phyloP scores from a whole-genome alignment of 805 yeast species.

The Kodamaea kakaduensis region DNA sequence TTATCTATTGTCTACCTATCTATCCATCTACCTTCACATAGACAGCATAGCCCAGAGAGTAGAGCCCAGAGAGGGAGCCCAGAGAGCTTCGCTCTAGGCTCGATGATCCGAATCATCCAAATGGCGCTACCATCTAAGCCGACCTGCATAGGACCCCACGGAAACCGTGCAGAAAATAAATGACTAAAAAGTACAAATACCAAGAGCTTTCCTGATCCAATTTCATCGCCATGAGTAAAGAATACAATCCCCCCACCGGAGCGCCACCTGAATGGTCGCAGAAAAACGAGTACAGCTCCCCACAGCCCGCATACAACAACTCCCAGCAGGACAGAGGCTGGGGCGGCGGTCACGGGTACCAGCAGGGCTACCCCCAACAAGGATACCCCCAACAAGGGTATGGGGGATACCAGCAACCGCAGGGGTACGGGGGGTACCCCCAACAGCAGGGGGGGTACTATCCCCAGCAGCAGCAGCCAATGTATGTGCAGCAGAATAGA shows the following conservation, averaged over 20 bases:
- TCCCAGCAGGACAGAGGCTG: slow-evolving; percentile 20
- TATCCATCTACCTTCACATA: no score
- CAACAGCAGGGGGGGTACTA: slow-evolving; percentile 28
- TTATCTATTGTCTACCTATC: no score
- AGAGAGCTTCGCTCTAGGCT: no score
- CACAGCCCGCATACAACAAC: slow-evolving; percentile 14
- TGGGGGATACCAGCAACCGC: slow-evolving; percentile 25
- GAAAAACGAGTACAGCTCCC: slow-evolving; percentile 11
- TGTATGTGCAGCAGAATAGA: slow-evolving; percentile 40
- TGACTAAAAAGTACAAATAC: slow-evolving; percentile 3
- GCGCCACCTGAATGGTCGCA: slow-evolving; percentile 25
- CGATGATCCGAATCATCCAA: no score
- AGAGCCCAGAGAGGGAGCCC: no score
- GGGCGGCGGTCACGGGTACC: slow-evolving; percentile 10
- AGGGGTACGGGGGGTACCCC: slow-evolving; percentile 18
- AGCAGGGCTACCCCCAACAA: slow-evolving; percentile 11
- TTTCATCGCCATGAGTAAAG: slow-evolving; percentile 6
- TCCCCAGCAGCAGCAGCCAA: slow-evolving; percentile 42
- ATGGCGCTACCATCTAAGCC: no score
- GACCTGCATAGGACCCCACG: slow-evolving; percentile 6
- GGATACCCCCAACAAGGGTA: slow-evolving; percentile 16
- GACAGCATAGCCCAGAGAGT: no score
- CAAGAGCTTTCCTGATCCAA: neutral
- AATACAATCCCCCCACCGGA: slow-evolving; percentile 23
- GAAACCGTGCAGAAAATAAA: slow-evolving; percentile 1